A percentile compares a stretch with the other conserved stretches of the same genome.
Evolutionary conservation across 2,329 filamentous ascomycete genomes (phyloP).

Genomic region (Pseudogymnoascus sp.): DNA sequence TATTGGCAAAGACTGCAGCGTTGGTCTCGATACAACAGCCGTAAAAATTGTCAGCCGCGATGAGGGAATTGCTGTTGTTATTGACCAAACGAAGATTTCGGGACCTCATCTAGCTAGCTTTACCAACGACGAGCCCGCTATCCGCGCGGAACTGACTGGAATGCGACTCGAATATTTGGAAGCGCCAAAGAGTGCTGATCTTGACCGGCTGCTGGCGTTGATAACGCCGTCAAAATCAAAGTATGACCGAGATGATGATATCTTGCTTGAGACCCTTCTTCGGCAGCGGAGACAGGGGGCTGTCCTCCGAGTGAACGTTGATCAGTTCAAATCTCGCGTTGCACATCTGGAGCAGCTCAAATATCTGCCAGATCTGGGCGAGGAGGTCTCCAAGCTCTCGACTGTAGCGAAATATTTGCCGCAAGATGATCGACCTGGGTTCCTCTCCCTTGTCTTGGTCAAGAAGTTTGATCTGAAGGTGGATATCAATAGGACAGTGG

Average conservation of each 20-base stretch:
- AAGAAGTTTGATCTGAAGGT: constrained; percentile 55
- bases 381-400: constrained; percentile 74
- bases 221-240: constrained; percentile 89
- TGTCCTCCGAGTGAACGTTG: constrained; percentile 65
- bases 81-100: constrained; percentile 67
- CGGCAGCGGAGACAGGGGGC: constrained; percentile 81
- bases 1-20: constrained; percentile 67
- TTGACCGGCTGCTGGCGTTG: constrained; percentile 74
- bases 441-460: constrained; percentile 67
- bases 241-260: constrained; percentile 82
- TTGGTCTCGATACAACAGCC: constrained; percentile 69
- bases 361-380: constrained; percentile 62
- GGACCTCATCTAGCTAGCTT: constrained; percentile 56
- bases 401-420: constrained; percentile 91
- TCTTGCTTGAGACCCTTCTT: constrained; percentile 85
- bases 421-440: constrained; percentile 86
- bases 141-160: constrained; percentile 55
- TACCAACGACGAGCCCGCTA: constrained; percentile 49
- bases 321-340: constrained; percentile 55
- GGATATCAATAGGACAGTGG: constrained; percentile 62
- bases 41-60: constrained; percentile 73
- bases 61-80: constrained; percentile 62
- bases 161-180: constrained; percentile 67
- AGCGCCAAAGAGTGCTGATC: constrained; percentile 68
- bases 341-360: constrained; percentile 58